Percentiles rank a stretch among this genome's conserved stretches.
Evolutionary conservation across 2,329 filamentous ascomycete genomes (phyloP).

Genomic region (Alternaria tenuissima): DNA sequence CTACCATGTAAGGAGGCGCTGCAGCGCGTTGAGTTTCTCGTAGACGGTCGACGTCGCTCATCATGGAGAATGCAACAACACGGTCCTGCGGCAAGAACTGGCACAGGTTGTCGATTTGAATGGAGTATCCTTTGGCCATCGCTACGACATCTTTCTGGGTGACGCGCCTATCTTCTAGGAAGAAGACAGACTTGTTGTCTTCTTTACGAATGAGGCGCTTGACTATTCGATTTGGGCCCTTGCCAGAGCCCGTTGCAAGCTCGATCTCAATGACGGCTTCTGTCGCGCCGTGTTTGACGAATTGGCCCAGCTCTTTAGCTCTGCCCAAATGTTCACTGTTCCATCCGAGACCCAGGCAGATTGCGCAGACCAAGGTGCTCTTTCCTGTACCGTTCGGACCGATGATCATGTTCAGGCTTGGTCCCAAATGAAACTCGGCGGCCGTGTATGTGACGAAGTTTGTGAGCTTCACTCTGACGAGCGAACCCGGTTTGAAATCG

Average conservation of each 20-base stretch:
- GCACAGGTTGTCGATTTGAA: constrained; percentile 97
- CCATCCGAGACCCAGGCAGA: constrained; percentile 91
- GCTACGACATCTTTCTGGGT: constrained; percentile 70
- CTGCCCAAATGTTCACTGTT: constrained; percentile 77
- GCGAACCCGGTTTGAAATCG: constrained; percentile 73
- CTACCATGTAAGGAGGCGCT: constrained; percentile 79
- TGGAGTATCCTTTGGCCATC: constrained; percentile 76
- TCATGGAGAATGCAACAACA: constrained; percentile 89
- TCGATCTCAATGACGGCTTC: constrained; percentile 90
- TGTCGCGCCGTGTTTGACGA: constrained; percentile 86
- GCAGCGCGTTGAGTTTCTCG: constrained; percentile 88
- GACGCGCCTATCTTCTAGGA: constrained; percentile 72
- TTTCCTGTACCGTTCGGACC: constrained; percentile 99
- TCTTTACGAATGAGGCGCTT: constrained; percentile 80
- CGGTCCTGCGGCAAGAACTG: constrained; percentile 97
- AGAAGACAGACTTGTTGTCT: constrained; percentile 82
- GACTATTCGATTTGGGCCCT: constrained; percentile 74
- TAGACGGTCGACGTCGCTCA: constrained; percentile 82
- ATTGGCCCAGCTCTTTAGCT: constrained; percentile 84
- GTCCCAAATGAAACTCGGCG: constrained; percentile 89
- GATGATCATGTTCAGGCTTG: constrained; percentile 97
- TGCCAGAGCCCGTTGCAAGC: constrained; percentile 69
- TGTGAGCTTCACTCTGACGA: constrained; percentile 82
- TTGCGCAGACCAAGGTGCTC: constrained; percentile 95
- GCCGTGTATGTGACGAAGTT: constrained; percentile 96